Evolutionary conservation across 352 stramenopile species (phyloP), one percentile per base, ranked within the genome.

Genomic region (Globisporangium nagaii): DNA sequence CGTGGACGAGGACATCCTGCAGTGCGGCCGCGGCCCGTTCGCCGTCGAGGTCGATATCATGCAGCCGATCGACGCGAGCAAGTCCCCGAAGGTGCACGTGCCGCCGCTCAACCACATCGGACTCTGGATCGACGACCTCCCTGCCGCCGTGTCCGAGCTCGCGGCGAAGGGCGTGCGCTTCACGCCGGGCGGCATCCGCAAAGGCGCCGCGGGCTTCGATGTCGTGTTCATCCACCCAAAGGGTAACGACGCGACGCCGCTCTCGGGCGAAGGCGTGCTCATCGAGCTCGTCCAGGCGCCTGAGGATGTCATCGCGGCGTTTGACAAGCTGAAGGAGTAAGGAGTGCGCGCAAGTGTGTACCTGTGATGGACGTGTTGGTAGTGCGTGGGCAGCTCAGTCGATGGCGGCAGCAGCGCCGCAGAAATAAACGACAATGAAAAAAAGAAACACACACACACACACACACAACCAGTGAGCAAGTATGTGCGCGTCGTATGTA

Each of bases 181-280:
- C 67, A 98, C 96, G 37, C 95, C 96, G 27, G 96, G 96, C 19
- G 97, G 96, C 42, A 99, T 99, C 67, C 85, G 96, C 56, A 96
- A 96, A 66, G 97, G 97, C 46, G 97, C 96, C 6, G 75, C 90
- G n/a, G 97, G 97, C 30, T 96, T 98, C 62, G 84, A 99, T 64
- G 93, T 99, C 28, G 93, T 90, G 25, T 99, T 99, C 64, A 98
- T 99, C 66, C 97, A 99, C 76, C 97, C 97, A 11, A 98, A 98
- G 66, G 95, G 94, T 53, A 98, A 98, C 67, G 93, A 98, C 32
- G 65, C 73, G 15, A 62, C 74, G 49, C 95, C 95, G 17, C 83
- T 98, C 43, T 93, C 86, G 31, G 95, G 95, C 30, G 83, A 95
- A 69, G 96, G 95, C 20, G 95, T 98, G 55, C 82, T 99, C 54